A percentile compares a stretch with the other conserved stretches of the same genome.
These are phyloP conservation scores for Beauveria sp. DNA, from an alignment of 2,329 filamentous ascomycete genomes.

Conservation along the genomic window DNA sequence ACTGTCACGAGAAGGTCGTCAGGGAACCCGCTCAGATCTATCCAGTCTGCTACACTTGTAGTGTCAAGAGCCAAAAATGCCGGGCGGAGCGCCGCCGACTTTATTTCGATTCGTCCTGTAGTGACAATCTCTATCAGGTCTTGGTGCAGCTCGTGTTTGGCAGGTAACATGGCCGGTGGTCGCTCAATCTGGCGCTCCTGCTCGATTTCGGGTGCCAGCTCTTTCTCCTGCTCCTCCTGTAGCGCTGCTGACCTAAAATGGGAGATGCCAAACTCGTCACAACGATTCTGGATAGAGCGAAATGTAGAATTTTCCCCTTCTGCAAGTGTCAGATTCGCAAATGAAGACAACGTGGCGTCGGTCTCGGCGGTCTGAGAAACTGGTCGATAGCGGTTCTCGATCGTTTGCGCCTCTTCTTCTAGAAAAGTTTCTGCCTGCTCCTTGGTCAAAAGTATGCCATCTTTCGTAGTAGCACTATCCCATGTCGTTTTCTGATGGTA, in stretches of 20 bases:
- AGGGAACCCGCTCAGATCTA: neutral
- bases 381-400: neutral
- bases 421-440: neutral
- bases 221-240: conserved; percentile 60
- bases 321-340: neutral
- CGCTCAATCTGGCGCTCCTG: conserved; percentile 48
- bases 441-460: neutral
- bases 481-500: conserved; percentile 32
- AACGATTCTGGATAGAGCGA: neutral
- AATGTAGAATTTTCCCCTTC: neutral
- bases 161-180: conserved; percentile 32
- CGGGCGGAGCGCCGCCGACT: neutral
- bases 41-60: neutral
- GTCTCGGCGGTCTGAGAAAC: neutral
- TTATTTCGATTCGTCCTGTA: neutral
- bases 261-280: neutral
- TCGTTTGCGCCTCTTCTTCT: neutral
- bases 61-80: neutral
- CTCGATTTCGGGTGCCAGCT: conserved; percentile 57
- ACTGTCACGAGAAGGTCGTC: neutral
- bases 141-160: conserved; percentile 34
- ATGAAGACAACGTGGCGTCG: neutral
- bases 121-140: neutral
- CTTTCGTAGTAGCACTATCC: conserved; percentile 8
- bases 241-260: neutral